Evolutionary conservation across 1,284 basidiomycete species (phyloP).

Genomic region (Malassezia obtusa): DNA sequence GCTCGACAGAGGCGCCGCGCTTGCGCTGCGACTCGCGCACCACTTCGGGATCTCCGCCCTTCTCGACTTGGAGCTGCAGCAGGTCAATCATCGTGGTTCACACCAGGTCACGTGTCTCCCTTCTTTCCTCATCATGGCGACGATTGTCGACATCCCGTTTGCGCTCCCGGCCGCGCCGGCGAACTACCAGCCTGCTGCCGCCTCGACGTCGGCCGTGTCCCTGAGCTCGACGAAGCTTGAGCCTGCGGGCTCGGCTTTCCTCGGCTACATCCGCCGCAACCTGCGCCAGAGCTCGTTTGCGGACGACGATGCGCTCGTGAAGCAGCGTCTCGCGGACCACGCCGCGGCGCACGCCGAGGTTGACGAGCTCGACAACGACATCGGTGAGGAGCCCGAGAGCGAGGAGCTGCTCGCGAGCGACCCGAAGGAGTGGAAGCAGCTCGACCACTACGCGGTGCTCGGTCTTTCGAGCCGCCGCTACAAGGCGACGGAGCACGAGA

Average conservation of each 20-base stretch:
- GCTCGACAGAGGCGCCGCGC: slow-evolving; percentile 73
- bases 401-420: slow-evolving; percentile 65
- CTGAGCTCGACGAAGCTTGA: slow-evolving; percentile 26
- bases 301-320: slow-evolving; percentile 37
- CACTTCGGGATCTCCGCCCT: slow-evolving; percentile 81
- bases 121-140: slow-evolving; percentile 25
- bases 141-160: slow-evolving; percentile 35
- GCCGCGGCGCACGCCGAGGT: slow-evolving; percentile 58
- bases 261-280: slow-evolving; percentile 37
- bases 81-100: slow-evolving; percentile 26
- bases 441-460: slow-evolving; percentile 94
- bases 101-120: slow-evolving; percentile 2
- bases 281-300: slow-evolving; percentile 38
- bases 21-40: slow-evolving; percentile 88
- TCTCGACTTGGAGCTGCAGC: slow-evolving; percentile 42
- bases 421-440: slow-evolving; percentile 99
- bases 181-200: slow-evolving; percentile 35
- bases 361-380: slow-evolving; percentile 67
- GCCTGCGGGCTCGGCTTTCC: slow-evolving; percentile 40
- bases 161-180: slow-evolving; percentile 36
- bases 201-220: slow-evolving; percentile 24
- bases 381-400: slow-evolving; percentile 82
- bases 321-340: slow-evolving; percentile 23
- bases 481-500: slow-evolving; percentile 79
- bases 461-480: slow-evolving; percentile 83